Evolutionary conservation across 2,329 filamentous ascomycete species (phyloP).

Genomic region (Pseudopyricularia cyperi): DNA sequence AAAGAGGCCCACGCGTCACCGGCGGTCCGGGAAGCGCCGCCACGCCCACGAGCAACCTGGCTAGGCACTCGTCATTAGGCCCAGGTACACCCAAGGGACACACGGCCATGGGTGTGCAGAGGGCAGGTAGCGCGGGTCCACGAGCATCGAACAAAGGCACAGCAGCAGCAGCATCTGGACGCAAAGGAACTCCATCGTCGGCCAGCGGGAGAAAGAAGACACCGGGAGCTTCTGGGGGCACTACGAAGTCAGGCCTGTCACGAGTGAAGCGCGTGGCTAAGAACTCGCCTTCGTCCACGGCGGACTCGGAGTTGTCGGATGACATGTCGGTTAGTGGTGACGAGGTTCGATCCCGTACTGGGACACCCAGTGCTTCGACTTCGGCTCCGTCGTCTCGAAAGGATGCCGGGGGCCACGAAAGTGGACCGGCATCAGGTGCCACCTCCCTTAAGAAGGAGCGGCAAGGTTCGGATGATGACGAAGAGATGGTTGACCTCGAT

Average conservation of each 20-base stretch:
- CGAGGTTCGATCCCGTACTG: slow-evolving; percentile 31
- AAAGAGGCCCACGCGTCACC: slow-evolving; percentile 37
- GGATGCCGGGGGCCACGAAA: background rate
- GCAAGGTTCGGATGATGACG: slow-evolving; percentile 25
- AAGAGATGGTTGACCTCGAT: slow-evolving; percentile 41
- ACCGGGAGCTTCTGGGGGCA: slow-evolving; percentile 14
- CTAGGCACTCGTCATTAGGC: slow-evolving; percentile 48
- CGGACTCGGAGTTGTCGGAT: slow-evolving; percentile 52
- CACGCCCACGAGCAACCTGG: slow-evolving; percentile 42
- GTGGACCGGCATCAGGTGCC: background rate
- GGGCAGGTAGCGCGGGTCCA: slow-evolving; percentile 47
- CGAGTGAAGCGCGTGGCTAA: slow-evolving; percentile 48
- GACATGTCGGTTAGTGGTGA: slow-evolving; percentile 42
- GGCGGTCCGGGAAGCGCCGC: slow-evolving; percentile 33
- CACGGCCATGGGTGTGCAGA: slow-evolving; percentile 14
- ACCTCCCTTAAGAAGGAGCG: slow-evolving; percentile 2
- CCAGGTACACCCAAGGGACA: slow-evolving; percentile 46
- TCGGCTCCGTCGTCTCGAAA: background rate
- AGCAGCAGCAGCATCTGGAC: slow-evolving; percentile 19
- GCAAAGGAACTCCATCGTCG: slow-evolving; percentile 33
- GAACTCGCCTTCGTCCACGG: slow-evolving; percentile 49
- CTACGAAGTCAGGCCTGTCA: slow-evolving; percentile 46
- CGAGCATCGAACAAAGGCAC: slow-evolving; percentile 34
- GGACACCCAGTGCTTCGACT: slow-evolving; percentile 15
- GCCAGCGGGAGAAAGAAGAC: slow-evolving; percentile 33